Conservation (phyloP, 805 yeast species). For the Ogataea sp. region DNA sequence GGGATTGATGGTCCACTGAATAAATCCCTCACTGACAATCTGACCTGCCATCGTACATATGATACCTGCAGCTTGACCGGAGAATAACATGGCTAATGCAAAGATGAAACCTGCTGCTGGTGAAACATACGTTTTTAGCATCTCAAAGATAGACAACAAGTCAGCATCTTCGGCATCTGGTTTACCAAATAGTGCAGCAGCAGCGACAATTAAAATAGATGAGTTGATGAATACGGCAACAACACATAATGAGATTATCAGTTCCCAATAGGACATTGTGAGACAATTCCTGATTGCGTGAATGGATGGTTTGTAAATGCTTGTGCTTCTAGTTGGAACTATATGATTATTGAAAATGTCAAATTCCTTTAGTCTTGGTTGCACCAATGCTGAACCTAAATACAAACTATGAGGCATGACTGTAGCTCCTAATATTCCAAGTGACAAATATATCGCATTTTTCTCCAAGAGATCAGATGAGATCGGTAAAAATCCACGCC, state of each 20-base stretch:
- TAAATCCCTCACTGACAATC: constrained; percentile 85
- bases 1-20: constrained; percentile 74
- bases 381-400: constrained; percentile 81
- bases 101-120: constrained; percentile 77
- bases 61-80: constrained; percentile 89
- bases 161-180: constrained; percentile 76
- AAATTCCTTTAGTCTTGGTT: constrained; percentile 71
- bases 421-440: constrained; percentile 88
- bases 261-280: constrained; percentile 64
- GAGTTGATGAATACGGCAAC: constrained; percentile 83
- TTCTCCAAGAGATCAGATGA: constrained; percentile 46
- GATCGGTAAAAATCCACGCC: constrained; percentile 63
- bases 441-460: constrained; percentile 63
- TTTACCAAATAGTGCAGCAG: constrained; percentile 64
- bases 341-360: constrained; percentile 35
- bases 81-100: constrained; percentile 73
- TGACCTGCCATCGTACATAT: constrained; percentile 93
- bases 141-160: constrained; percentile 63
- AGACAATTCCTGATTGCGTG: constrained; percentile 68
- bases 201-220: constrained; percentile 76
- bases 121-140: constrained; percentile 54
- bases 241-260: constrained; percentile 61
- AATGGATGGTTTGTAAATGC: constrained; percentile 55
- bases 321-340: constrained; percentile 1
- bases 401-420: constrained; percentile 92